phyloP scores from a whole-genome alignment of 2,329 filamentous ascomycete genomes.

The Epichloe typhina region DNA sequence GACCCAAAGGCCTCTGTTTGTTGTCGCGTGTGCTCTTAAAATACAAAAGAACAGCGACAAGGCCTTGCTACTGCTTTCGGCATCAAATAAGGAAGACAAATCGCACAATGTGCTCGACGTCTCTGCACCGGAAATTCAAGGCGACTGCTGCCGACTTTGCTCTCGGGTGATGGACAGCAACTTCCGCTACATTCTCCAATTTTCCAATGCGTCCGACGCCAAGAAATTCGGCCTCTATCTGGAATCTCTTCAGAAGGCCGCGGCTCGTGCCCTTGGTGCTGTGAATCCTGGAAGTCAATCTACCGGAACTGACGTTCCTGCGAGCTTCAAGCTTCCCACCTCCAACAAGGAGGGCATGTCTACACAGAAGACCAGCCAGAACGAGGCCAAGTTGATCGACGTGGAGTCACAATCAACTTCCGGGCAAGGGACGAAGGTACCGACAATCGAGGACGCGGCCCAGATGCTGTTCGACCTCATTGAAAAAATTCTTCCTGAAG shows the following conservation, averaged over 20 bases:
- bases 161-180: not conserved
- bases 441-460: constrained; percentile 7
- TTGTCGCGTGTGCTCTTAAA: constrained; percentile 9
- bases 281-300: not conserved
- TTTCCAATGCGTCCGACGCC: constrained; percentile 8
- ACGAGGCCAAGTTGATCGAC: constrained; percentile 1
- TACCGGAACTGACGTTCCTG: not conserved
- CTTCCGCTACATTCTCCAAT: constrained; percentile 9
- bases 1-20: not conserved
- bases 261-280: not conserved
- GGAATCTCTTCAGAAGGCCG: constrained; percentile 7
- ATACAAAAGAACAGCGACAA: constrained; percentile 6
- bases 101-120: constrained; percentile 13
- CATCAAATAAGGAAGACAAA: constrained; percentile 3
- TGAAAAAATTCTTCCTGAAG: constrained; percentile 8
- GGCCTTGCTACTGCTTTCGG: constrained; percentile 11
- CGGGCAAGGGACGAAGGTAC: not conserved
- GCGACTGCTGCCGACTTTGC: constrained; percentile 11
- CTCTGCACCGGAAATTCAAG: constrained; percentile 8
- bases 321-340: not conserved
- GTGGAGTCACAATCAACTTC: not conserved
- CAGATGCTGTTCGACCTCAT: constrained; percentile 9
- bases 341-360: no score
- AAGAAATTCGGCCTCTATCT: constrained; percentile 8
- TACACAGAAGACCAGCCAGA: not conserved